Evolutionary conservation across 495 filamentous ascomycete species (phyloP).

Genomic region (Penicillium steckii): DNA sequence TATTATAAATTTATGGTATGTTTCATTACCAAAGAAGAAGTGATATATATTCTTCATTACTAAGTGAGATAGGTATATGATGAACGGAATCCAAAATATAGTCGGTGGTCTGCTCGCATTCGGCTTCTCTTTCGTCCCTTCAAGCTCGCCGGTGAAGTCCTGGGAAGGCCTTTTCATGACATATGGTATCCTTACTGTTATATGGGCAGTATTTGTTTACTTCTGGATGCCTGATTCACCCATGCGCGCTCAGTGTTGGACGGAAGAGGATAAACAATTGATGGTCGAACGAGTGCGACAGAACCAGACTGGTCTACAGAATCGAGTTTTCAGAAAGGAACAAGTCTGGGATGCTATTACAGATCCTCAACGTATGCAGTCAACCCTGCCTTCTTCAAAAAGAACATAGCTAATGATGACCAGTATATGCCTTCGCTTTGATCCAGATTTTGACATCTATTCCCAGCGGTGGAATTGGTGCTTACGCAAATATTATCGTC

Average conservation of each 20-base stretch:
- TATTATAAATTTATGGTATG: constrained; percentile 63
- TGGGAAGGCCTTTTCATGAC: constrained; percentile 59
- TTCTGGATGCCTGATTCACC: constrained; percentile 47
- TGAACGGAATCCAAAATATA: constrained; percentile 58
- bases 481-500: constrained; percentile 62
- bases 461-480: constrained; percentile 61
- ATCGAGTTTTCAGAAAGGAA: constrained; percentile 44
- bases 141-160: constrained; percentile 34
- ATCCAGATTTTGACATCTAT: constrained; percentile 64
- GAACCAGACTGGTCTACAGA: constrained; percentile 52
- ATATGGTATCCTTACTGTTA: constrained; percentile 50
- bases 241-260: constrained; percentile 43
- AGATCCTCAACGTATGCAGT: constrained; percentile 12
- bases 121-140: constrained; percentile 50
- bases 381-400: not conserved
- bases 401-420: constrained; percentile 23
- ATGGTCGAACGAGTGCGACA: constrained; percentile 46
- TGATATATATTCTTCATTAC: not conserved
- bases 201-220: constrained; percentile 44
- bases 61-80: constrained; percentile 50
- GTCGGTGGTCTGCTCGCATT: constrained; percentile 55
- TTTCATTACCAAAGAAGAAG: not conserved
- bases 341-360: constrained; percentile 37
- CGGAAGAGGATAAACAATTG: constrained; percentile 42
- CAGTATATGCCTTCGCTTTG: constrained; percentile 28